Evolutionary conservation across 176 grass and related monocot species (phyloP).

Genomic region (Coix lacrymajobi): DNA sequence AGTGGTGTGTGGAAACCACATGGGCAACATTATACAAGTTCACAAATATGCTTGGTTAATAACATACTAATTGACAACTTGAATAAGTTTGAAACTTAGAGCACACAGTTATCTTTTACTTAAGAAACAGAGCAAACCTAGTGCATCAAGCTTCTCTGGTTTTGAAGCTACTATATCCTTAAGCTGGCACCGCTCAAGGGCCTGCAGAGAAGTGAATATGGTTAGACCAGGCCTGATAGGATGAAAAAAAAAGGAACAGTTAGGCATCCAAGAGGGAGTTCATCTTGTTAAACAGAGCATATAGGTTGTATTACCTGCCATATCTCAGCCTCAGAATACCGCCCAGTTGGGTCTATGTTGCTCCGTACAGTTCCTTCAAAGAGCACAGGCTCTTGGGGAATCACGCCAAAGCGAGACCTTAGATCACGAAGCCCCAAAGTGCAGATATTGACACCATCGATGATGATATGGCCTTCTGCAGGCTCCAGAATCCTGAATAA

Average conservation of each 20-base stretch:
- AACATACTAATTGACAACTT: neutral
- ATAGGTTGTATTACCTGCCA: slow-evolving; percentile 60
- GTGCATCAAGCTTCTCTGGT: slow-evolving; percentile 85
- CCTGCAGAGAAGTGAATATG: slow-evolving; percentile 39
- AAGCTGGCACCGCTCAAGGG: slow-evolving; percentile 69
- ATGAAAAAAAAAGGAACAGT: neutral
- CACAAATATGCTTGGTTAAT: neutral
- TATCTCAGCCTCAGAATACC: slow-evolving; percentile 83
- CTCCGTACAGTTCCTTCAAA: slow-evolving; percentile 89
- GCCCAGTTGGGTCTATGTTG: slow-evolving; percentile 90
- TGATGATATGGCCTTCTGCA: slow-evolving; percentile 58
- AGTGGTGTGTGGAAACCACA: neutral
- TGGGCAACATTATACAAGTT: neutral
- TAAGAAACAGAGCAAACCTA: slow-evolving; percentile 40
- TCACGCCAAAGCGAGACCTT: slow-evolving; percentile 84
- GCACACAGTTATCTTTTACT: neutral
- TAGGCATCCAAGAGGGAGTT: neutral
- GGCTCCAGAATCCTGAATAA: slow-evolving; percentile 92
- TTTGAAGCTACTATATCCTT: slow-evolving; percentile 75
- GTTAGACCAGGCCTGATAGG: neutral
- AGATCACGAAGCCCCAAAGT: slow-evolving; percentile 86
- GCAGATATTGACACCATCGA: slow-evolving; percentile 74
- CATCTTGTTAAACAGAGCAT: slow-evolving; percentile 13
- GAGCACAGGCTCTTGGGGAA: slow-evolving; percentile 93
- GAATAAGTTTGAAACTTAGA: neutral